phyloP scores from a whole-genome alignment of 176 grass and related monocot species.

The Phoenix dactylifera region DNA sequence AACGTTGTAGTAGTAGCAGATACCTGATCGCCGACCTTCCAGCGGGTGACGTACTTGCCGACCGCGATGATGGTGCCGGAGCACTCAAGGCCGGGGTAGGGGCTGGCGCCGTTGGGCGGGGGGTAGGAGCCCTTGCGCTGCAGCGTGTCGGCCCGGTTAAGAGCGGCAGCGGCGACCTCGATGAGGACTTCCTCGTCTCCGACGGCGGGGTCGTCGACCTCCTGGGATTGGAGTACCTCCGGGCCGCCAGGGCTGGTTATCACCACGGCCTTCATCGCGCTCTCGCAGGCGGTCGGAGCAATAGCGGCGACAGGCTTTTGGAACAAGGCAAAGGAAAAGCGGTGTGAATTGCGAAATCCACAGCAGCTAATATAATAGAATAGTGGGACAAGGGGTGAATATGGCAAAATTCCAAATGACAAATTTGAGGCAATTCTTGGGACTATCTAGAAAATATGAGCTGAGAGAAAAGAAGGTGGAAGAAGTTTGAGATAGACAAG shows the following conservation, averaged over 20 bases:
- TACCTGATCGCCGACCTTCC: conserved; percentile 61
- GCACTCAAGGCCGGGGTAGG: conserved; percentile 73
- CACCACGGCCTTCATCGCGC: conserved; percentile 63
- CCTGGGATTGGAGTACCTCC: conserved; percentile 47
- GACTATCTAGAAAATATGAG: too few species aligned
- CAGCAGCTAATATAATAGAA: too few species aligned
- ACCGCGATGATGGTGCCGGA: conserved; percentile 67
- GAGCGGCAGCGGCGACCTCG: conserved; percentile 43
- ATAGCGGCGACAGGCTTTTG: too few species aligned
- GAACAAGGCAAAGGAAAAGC: too few species aligned
- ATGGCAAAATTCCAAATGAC: too few species aligned
- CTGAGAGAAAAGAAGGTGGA: too few species aligned
- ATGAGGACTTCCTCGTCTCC: conserved; percentile 60
- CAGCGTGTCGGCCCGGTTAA: conserved; percentile 71
- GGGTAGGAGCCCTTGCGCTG: conserved; percentile 58
- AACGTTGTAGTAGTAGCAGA: too few species aligned
- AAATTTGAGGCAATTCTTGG: too few species aligned
- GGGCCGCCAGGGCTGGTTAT: conserved; percentile 54
- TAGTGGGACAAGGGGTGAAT: too few species aligned
- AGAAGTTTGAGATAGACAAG: too few species aligned
- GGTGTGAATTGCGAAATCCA: too few species aligned
- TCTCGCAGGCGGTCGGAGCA: background rate
- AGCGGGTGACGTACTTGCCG: conserved; percentile 28
- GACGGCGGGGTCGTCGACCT: conserved; percentile 45
- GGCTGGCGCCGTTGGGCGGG: conserved; percentile 44